phyloP scores from a whole-genome alignment of 1,284 basidiomycete genomes.

The Tylopilus sp. region DNA sequence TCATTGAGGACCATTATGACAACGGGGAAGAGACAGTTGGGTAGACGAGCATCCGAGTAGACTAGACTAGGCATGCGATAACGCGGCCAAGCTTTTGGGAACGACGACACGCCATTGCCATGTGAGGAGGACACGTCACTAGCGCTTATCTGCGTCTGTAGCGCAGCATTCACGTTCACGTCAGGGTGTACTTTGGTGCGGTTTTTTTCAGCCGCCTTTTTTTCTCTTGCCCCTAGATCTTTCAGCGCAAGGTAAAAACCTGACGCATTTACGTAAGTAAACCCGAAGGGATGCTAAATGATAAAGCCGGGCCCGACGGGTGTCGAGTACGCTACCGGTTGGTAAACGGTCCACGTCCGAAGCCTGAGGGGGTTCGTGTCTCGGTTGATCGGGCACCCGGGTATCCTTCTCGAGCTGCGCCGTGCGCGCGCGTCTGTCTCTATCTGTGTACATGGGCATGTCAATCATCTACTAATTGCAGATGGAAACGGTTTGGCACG shows the following conservation, averaged over 20 bases:
- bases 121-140: not conserved
- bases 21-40: not conserved
- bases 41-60: conserved; percentile 1
- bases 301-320: not conserved
- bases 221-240: not conserved
- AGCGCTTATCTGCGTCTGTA: not conserved
- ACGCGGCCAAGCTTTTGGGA: not conserved
- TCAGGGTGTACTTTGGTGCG: not conserved
- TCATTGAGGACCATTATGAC: not conserved
- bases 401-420: not conserved
- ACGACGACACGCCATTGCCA: not conserved
- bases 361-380: not conserved
- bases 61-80: not conserved
- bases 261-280: not conserved
- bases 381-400: no score
- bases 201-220: not conserved
- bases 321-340: not conserved
- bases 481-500: no score
- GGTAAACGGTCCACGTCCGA: not conserved
- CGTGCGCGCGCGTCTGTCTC: no score
- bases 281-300: not conserved
- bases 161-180: not conserved
- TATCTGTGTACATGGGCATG: no score
- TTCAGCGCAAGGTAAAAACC: not conserved
- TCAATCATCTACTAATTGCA: no score